These are phyloP conservation scores for Tylopilus sp. DNA, from an alignment of 768 basidiomycete genomes.

Conservation along the genomic window DNA sequence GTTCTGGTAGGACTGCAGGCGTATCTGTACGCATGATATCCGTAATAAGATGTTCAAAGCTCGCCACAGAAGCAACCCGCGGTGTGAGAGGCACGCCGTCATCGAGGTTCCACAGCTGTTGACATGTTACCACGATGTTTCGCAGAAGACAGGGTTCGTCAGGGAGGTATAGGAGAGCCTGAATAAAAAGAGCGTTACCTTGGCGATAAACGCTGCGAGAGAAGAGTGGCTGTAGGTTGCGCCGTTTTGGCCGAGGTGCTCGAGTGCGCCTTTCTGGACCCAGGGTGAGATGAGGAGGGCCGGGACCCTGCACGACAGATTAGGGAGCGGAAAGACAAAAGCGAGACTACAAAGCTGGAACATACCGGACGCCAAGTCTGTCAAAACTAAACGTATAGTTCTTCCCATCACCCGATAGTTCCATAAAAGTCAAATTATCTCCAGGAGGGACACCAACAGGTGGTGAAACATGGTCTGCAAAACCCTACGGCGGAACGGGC, in stretches of 20 bases:
- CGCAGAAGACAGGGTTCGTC: neutral
- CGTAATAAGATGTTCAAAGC: slow-evolving; percentile 25
- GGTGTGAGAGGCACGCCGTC: slow-evolving; percentile 17
- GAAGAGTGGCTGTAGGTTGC: slow-evolving; percentile 23
- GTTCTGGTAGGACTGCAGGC: slow-evolving; percentile 11
- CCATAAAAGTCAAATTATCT: slow-evolving; percentile 23
- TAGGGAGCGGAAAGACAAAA: no score
- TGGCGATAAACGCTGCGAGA: slow-evolving; percentile 20
- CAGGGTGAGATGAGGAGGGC: slow-evolving; percentile 24
- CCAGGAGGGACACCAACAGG: slow-evolving; percentile 22
- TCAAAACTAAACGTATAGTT: slow-evolving; percentile 22
- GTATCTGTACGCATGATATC: slow-evolving; percentile 19
- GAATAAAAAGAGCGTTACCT: slow-evolving; percentile 1
- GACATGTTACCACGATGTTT: neutral
- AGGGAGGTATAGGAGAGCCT: no score
- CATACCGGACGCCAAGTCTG: slow-evolving; percentile 24
- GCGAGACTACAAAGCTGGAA: neutral
- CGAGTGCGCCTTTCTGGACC: slow-evolving; percentile 21
- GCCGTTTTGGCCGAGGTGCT: slow-evolving; percentile 2
- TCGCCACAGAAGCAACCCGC: slow-evolving; percentile 17
- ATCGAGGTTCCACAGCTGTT: slow-evolving; percentile 26
- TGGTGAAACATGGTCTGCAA: slow-evolving; percentile 23
- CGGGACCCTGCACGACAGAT: slow-evolving; percentile 16
- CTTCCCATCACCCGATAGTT: slow-evolving; percentile 15
- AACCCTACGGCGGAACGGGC: slow-evolving; percentile 11